Evolutionary conservation across 208 protist genomes (phyloP), one percentile per base, ranked within the genome.

Genomic region (Trypanosoma grayi): DNA sequence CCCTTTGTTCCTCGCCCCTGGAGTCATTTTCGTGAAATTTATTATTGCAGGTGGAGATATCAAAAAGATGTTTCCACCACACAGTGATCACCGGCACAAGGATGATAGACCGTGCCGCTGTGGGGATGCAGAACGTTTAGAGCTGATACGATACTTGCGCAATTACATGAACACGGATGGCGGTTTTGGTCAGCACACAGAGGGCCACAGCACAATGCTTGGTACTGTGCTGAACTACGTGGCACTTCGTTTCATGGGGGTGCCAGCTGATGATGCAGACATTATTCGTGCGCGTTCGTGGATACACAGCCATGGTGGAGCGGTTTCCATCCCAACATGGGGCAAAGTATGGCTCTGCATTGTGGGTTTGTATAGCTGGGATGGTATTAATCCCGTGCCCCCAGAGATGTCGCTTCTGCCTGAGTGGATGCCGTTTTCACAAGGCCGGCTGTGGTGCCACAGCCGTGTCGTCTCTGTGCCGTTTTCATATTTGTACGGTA

Each of bases 111-210:
- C 75, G 24, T 93, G 85, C 64, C 36, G 28, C 24, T 70, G 78
- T 71, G 83, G 74, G 37, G 59, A 80, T 62, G 76, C 72, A 22
- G 79, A 58, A 6, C 80, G 88, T 5, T 55, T 75, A 16, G 97
- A 98, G 67, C 83, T 99, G 43, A 85, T 98, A 36, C 84, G 91
- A 53, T 99, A 99, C 71, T 66, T 99, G 27, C 77, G 82, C 28
- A 98, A 95, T 72, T 83, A 90, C 36, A 96, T 98, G 75, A 97
- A 97, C 64, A 43, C 73, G 4, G 97, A 99, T 59, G 97, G 97
- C 51, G 97, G 97, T 20, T 98, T 93, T 89, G 97, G 97, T 18
- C 77, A 98, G 66, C 96, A 99, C 77, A 98, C 97, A 16, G 96
- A 98, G 70, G 84, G 84, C 16, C 75, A 92, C 63, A 97, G 94